Base-by-base conservation (phyloP, 2,329 filamentous ascomycete genomes). In the Samsoniella hepiali region DNA sequence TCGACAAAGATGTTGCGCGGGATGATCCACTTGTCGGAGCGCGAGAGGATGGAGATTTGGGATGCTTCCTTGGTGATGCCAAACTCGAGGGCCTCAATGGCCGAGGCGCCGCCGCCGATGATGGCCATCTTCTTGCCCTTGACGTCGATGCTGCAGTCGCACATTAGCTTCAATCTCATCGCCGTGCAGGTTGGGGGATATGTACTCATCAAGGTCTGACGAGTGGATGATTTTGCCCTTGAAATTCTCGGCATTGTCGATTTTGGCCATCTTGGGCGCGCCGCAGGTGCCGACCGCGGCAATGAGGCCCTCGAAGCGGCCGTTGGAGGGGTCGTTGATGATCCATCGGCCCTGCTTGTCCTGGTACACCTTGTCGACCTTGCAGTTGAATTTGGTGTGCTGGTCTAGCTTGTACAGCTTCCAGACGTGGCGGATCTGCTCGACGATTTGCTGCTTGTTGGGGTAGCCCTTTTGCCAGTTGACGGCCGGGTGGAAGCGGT, bases 11-110 rank as follows among this genome's bases (percentile, higher is more conserved):
- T 79, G 67, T 96, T 95, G 9, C 92, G 84, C 0, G 91, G 91
- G 59, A 94, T 93, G 66, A 95, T 91, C 91, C 91, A 94, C 73
- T 94, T 95, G 69, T 94, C 91, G 15, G 87, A 90, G 29, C 91
- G 83, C 0, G 91, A 86, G 10, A 96, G 82, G 36, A 96, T 87
- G 63, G 87, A 88, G 0, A 88, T 88, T 69, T 91, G 86, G 8
- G 79, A 78, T 0, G 91, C 91, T 4, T 86, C 81, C 49, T 86
- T 83, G 13, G 84, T 78, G 11, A 88, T 84, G 1, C 90, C 90
- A 68, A 91, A 96, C 71, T 96, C 91, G 32, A 96, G 80, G 0
- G 90, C 91, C 73, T 96, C 91, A 5, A 96, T 88, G 3, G 91
- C 91, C 61, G 88, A 91, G 15, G 91, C 91, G 1, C 91, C 62